Evolutionary conservation across 2,329 filamentous ascomycete genomes (phyloP).

Genomic region (Dothideomycetes sp.): DNA sequence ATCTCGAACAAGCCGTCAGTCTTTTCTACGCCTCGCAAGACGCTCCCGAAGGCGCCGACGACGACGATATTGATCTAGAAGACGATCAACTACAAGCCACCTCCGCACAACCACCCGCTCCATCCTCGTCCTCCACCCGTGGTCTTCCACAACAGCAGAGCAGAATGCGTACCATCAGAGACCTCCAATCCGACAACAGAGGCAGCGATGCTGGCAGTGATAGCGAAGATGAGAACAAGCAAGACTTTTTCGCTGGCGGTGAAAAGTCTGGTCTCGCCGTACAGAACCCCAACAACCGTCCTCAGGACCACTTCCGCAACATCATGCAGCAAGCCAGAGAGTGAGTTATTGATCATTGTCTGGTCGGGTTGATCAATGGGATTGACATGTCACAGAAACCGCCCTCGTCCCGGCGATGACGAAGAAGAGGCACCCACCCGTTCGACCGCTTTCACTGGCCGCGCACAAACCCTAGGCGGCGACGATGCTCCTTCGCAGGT

Average conservation of each 20-base stretch:
- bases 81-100: constrained; percentile 14
- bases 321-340: constrained; percentile 40
- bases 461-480: constrained; percentile 68
- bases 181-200: constrained; percentile 39
- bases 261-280: constrained; percentile 72
- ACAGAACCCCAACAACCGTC: constrained; percentile 43
- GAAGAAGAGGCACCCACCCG: constrained; percentile 40
- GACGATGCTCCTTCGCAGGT: constrained; percentile 62
- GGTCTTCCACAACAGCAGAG: constrained; percentile 18
- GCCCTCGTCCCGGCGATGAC: constrained; percentile 44
- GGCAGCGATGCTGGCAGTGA: constrained; percentile 51
- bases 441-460: constrained; percentile 50
- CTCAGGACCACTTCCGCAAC: constrained; percentile 39
- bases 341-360: constrained; percentile 21
- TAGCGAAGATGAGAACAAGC: constrained; percentile 50
- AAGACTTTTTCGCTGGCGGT: constrained; percentile 71
- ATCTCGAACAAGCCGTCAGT: constrained; percentile 36
- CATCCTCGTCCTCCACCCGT: constrained; percentile 15
- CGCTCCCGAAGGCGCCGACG: constrained; percentile 22
- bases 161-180: constrained; percentile 36
- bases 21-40: constrained; percentile 35
- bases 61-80: constrained; percentile 30
- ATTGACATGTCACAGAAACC: constrained; percentile 40
- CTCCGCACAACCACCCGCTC: constrained; percentile 13
- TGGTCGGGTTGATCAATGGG: neutral